phyloP scores from a whole-genome alignment of 495 filamentous ascomycete genomes.

The Acidiella bohemica region DNA sequence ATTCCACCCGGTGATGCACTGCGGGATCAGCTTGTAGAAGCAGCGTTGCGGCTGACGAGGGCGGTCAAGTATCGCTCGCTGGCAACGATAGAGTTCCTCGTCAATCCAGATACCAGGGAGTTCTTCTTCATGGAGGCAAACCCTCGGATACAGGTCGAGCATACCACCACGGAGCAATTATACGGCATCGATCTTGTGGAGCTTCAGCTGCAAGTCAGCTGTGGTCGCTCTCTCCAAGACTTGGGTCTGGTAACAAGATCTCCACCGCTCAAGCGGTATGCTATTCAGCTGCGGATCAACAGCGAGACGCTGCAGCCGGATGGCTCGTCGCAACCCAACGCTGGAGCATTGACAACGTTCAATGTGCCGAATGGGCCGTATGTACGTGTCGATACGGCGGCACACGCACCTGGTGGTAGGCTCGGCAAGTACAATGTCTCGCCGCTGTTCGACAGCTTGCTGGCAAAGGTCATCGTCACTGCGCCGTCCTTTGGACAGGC shows the following conservation, averaged over 20 bases:
- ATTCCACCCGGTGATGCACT: too few relatives aligned
- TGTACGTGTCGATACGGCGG: constrained; percentile 42
- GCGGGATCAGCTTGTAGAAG: too few relatives aligned
- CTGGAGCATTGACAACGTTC: constrained; percentile 43
- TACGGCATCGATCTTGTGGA: constrained; percentile 30
- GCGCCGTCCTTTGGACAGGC: constrained; percentile 38
- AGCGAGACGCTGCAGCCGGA: constrained; percentile 41
- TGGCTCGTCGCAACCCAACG: constrained; percentile 44
- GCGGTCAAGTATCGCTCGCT: constrained; percentile 28
- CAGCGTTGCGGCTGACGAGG: constrained; percentile 28
- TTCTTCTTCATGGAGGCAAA: constrained; percentile 32
- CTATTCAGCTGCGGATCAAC: constrained; percentile 45
- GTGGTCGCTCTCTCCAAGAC: constrained; percentile 34
- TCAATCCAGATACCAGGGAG: constrained; percentile 23
- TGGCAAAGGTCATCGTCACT: constrained; percentile 50
- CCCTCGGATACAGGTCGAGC: constrained; percentile 36
- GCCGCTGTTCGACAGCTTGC: constrained; percentile 44
- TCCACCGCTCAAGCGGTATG: constrained; percentile 28
- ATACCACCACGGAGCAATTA: constrained; percentile 39
- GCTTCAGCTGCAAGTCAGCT: constrained; percentile 40
- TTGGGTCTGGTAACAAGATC: constrained; percentile 29
- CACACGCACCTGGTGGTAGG: constrained; percentile 30
- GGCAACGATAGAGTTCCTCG: constrained; percentile 32
- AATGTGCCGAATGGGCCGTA: constrained; percentile 42
- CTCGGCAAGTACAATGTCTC: too few relatives aligned